Evolutionary conservation across 495 filamentous ascomycete genomes (phyloP).

Genomic region (Tuber borchii): DNA sequence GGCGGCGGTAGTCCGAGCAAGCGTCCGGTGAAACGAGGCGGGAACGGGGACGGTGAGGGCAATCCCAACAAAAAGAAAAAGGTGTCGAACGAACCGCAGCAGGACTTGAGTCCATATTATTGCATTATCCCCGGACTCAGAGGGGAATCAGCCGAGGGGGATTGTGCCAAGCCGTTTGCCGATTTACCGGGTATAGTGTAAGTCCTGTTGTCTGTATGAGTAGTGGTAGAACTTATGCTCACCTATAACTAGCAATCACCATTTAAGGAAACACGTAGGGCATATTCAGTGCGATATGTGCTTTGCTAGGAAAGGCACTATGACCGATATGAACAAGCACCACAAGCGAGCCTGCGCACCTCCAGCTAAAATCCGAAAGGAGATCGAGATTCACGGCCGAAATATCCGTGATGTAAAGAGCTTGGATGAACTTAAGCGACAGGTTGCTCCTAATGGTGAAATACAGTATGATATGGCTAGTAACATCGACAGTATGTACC

Average conservation of each 20-base stretch:
- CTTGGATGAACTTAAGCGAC: neutral
- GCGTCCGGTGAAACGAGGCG: neutral
- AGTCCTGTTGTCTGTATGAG: neutral
- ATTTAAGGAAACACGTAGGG: neutral
- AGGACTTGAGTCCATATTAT: rapidly evolving
- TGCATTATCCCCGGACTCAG: neutral
- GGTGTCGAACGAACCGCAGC: neutral
- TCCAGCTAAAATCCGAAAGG: neutral
- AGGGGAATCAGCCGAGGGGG: neutral
- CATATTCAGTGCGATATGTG: neutral
- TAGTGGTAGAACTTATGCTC: neutral
- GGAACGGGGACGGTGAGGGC: neutral
- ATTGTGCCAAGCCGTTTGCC: neutral
- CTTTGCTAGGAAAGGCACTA: neutral
- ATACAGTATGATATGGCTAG: neutral
- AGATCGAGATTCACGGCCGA: neutral
- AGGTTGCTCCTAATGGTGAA: neutral
- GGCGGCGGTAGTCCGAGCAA: neutral
- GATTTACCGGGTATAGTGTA: neutral
- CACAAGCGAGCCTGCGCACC: neutral
- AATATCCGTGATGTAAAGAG: neutral
- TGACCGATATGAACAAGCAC: neutral
- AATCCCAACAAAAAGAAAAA: neutral
- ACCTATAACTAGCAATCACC: neutral
- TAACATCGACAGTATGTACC: neutral